Evolutionary conservation across 768 basidiomycete species (phyloP), one percentile per base, ranked within the genome.

Genomic region (Russula earlei): DNA sequence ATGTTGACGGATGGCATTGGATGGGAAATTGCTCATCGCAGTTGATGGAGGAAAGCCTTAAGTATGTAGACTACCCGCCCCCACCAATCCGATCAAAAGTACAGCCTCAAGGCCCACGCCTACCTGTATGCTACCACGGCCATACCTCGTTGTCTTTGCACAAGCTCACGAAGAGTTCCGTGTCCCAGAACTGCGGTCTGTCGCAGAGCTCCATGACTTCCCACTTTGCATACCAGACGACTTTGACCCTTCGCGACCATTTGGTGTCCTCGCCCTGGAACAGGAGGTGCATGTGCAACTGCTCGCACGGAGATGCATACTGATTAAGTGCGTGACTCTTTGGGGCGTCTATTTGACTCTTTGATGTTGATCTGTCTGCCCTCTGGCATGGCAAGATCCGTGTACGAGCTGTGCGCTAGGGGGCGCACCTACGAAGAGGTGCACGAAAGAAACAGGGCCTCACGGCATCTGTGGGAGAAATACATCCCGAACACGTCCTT

Each of bases 121-220:
- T n/a, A n/a, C n/a, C n/a, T n/a, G n/a, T 36, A 49, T 57, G 59
- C 40, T 50, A 31, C 14, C 22, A 34, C 49, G 34, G 43, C 50
- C 71, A 42, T 83, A 81, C 61, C 76, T 92, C 53, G 70, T 94
- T 50, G 76, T 85, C 42, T 89, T 92, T 69, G 89, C 90, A 2
- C 88, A 88, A 68, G 78, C 76, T 5, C 90, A 95, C 67, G 74
- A 78, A 34, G 84, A 89, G 34, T 95, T 95, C 66, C 76, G 93
- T 24, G 68, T 94, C 12, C 91, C 92, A 33, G 91, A 93, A 67
- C 77, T 96, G 0, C 68, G 71, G 29, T 93, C 91, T 4, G 68
- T 93, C 37, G 79, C 89, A 2, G 81, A 92, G 63, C 75, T 91
- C 0, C 67, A 85, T 71, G 80, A 76, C 9, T 87, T 96, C 67